Evolutionary conservation across 768 basidiomycete genomes (phyloP).

Genomic region (Boletus bicolor): DNA sequence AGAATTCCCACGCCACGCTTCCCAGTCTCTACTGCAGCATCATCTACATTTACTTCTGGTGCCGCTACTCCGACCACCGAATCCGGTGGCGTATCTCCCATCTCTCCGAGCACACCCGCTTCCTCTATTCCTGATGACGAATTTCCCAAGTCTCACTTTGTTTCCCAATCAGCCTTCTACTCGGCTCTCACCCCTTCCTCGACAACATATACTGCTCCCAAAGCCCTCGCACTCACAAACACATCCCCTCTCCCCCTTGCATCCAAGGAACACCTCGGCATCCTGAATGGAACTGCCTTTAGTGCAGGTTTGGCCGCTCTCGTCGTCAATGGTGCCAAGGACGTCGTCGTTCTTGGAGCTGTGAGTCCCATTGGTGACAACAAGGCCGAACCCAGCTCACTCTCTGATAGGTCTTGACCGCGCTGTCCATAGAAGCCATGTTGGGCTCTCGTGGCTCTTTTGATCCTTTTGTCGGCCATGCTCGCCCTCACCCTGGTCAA

Average conservation of each 20-base stretch:
- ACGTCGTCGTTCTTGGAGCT: slow-evolving; percentile 55
- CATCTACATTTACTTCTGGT: slow-evolving; percentile 15
- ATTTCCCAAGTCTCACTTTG: slow-evolving; percentile 4
- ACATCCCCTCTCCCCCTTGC: slow-evolving; percentile 64
- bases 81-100: slow-evolving; percentile 43
- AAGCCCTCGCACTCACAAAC: slow-evolving; percentile 57
- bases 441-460: slow-evolving; percentile 69
- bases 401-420: slow-evolving; percentile 59
- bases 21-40: neutral
- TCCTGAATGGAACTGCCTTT: slow-evolving; percentile 85
- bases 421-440: slow-evolving; percentile 82
- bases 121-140: slow-evolving; percentile 28
- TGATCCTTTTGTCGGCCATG: slow-evolving; percentile 70
- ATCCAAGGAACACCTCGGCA: slow-evolving; percentile 77
- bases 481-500: slow-evolving; percentile 84
- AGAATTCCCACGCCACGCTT: slow-evolving; percentile 13
- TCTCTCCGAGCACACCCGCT: slow-evolving; percentile 39
- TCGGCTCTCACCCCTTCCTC: neutral
- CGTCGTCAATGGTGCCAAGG: slow-evolving; percentile 68
- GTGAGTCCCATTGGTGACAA: slow-evolving; percentile 12
- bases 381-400: neutral
- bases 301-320: slow-evolving; percentile 76
- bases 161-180: neutral
- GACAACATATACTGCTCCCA: slow-evolving; percentile 24
- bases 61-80: slow-evolving; percentile 16